A percentile compares a stretch with the other conserved stretches of the same genome.
These are phyloP conservation scores for Leptosphaerulina australis DNA, from an alignment of 2,329 filamentous ascomycete genomes.

Conservation along the genomic window DNA sequence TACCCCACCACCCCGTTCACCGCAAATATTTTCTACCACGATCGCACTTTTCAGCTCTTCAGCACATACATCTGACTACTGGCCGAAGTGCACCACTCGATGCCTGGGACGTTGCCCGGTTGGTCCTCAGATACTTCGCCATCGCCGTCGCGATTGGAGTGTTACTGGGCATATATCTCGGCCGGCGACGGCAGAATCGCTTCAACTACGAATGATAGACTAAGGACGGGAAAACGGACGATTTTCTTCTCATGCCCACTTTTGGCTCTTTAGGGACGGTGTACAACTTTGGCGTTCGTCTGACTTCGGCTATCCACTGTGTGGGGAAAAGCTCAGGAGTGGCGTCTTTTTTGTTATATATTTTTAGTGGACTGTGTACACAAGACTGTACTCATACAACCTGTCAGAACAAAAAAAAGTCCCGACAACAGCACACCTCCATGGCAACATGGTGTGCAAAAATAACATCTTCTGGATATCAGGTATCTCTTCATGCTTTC, in stretches of 20 bases:
- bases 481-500: too few relatives aligned
- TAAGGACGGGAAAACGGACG: conserved; percentile 3
- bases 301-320: background rate
- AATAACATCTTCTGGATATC: too few relatives aligned
- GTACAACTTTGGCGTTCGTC: conserved; percentile 5
- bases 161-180: conserved; percentile 11
- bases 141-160: conserved; percentile 1
- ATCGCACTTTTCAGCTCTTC: background rate
- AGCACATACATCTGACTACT: conserved; percentile 30
- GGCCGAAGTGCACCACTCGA: conserved; percentile 16
- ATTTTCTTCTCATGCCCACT: conserved; percentile 1
- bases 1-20: conserved; percentile 7
- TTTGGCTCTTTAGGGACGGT: conserved; percentile 12
- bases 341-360: background rate
- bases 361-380: background rate
- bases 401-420: background rate
- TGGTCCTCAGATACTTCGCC: background rate
- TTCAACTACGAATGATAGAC: conserved; percentile 19
- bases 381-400: background rate
- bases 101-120: conserved; percentile 5
- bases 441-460: too few relatives aligned
- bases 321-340: background rate
- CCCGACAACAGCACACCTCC: too few relatives aligned
- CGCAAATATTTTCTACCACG: conserved; percentile 4
- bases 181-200: conserved; percentile 12